A percentile compares a stretch with the other conserved stretches of the same genome.
Conservation (phyloP, 164 flowering plant genomes). For the Amborella trichopoda region DNA sequence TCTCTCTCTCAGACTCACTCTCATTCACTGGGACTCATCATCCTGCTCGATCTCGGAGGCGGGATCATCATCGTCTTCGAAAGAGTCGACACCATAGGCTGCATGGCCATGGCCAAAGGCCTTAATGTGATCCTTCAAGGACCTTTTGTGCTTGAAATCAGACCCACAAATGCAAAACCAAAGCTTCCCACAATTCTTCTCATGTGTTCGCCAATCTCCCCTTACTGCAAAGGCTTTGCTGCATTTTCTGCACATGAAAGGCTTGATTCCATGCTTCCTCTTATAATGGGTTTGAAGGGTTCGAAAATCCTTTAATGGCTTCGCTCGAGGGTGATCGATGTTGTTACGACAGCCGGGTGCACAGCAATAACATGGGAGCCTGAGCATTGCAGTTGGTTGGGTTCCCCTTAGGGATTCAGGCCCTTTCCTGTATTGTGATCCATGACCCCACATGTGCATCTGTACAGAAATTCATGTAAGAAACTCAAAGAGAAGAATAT, state of each 20-base stretch:
- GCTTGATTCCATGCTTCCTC: conserved; percentile 83
- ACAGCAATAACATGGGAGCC: conserved; percentile 88
- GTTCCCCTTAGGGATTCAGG: conserved; percentile 76
- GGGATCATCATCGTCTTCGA: conserved; percentile 68
- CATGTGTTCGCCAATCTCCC: conserved; percentile 90
- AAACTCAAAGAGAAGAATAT: neutral
- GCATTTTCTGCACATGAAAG: conserved; percentile 78
- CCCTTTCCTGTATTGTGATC: conserved; percentile 82
- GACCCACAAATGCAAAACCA: conserved; percentile 91
- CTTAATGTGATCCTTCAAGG: conserved; percentile 75
- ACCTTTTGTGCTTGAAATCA: conserved; percentile 87
- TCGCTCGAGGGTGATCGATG: conserved; percentile 77
- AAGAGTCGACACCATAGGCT: conserved; percentile 48
- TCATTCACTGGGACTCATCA: conserved; percentile 17
- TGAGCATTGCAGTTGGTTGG: conserved; percentile 80
- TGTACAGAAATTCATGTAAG: conserved; percentile 4
- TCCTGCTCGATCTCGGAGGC: conserved; percentile 78
- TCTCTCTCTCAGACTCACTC: neutral
- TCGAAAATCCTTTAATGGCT: conserved; percentile 76
- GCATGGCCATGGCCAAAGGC: conserved; percentile 81
- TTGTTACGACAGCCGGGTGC: conserved; percentile 79
- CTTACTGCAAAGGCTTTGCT: conserved; percentile 82
- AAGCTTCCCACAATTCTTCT: conserved; percentile 90
- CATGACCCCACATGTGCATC: conserved; percentile 99
- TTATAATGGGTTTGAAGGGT: conserved; percentile 91